phyloP scores from a whole-genome alignment of 2,329 filamentous ascomycete genomes.

The Curvularia lunata region DNA sequence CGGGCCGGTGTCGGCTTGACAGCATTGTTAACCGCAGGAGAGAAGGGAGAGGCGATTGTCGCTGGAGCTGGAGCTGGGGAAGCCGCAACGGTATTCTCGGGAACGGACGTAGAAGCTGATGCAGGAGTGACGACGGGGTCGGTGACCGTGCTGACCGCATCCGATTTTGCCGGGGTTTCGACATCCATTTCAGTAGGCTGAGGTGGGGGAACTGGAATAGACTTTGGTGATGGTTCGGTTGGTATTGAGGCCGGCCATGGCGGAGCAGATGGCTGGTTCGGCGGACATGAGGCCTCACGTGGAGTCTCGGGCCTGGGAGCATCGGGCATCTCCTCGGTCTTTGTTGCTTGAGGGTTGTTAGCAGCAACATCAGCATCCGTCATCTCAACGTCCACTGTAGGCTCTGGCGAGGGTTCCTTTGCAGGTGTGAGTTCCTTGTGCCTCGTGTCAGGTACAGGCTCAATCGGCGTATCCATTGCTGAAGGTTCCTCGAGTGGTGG shows the following conservation, averaged over 20 bases:
- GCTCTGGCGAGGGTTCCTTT: slow-evolving; percentile 30
- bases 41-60: slow-evolving; percentile 41
- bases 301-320: slow-evolving; percentile 27
- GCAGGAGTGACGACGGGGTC: slow-evolving; percentile 34
- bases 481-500: slow-evolving; percentile 33
- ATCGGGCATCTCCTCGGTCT: slow-evolving; percentile 41
- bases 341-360: slow-evolving; percentile 27
- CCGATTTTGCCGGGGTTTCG: slow-evolving; percentile 39
- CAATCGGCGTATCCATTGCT: slow-evolving; percentile 37
- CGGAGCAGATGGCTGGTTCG: slow-evolving; percentile 44
- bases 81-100: slow-evolving; percentile 33
- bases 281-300: slow-evolving; percentile 35
- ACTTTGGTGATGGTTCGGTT: slow-evolving; percentile 21
- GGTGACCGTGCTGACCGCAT: slow-evolving; percentile 28
- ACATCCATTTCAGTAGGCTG: slow-evolving; percentile 35
- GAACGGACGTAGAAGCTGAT: slow-evolving; percentile 27
- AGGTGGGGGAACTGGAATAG: slow-evolving; percentile 16
- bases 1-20: slow-evolving; percentile 52
- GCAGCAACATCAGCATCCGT: slow-evolving; percentile 22
- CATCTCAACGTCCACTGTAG: slow-evolving; percentile 28
- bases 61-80: slow-evolving; percentile 34
- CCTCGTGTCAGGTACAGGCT: slow-evolving; percentile 24
- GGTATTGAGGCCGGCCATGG: slow-evolving; percentile 35
- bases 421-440: slow-evolving; percentile 33
- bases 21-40: slow-evolving; percentile 51